Evolutionary conservation across 306 rosid genomes (phyloP).

Genomic region (Trichosanthes truncata): DNA sequence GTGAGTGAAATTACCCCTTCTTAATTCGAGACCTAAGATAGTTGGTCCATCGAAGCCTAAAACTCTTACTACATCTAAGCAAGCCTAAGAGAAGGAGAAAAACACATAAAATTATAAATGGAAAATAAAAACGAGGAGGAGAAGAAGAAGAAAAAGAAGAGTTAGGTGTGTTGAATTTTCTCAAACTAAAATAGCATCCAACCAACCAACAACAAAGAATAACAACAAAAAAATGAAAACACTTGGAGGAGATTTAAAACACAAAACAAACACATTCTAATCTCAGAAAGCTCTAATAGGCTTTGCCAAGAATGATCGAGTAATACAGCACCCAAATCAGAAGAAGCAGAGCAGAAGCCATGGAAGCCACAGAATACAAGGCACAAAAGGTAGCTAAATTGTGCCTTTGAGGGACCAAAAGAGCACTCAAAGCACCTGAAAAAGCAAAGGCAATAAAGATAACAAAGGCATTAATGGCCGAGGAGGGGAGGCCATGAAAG

Average conservation of each 20-base stretch:
- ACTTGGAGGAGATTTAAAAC: not conserved
- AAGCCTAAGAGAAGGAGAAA: conserved; percentile 34
- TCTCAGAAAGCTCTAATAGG: not conserved
- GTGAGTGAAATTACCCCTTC: conserved; percentile 81
- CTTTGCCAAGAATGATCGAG: not conserved
- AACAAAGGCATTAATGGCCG: conserved; percentile 29
- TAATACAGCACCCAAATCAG: conserved; percentile 15
- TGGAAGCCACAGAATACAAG: conserved; percentile 17
- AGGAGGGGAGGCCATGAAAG: not conserved
- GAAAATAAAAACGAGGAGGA: too few relatives aligned
- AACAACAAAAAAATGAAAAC: too few relatives aligned
- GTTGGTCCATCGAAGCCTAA: conserved; percentile 92
- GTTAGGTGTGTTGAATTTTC: not conserved
- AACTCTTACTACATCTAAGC: conserved; percentile 82
- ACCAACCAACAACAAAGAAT: too few relatives aligned
- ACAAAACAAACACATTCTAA: not conserved
- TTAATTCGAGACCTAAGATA: conserved; percentile 86
- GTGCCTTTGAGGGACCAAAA: not conserved
- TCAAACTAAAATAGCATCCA: too few relatives aligned
- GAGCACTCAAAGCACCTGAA: conserved; percentile 22
- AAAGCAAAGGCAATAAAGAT: conserved; percentile 20
- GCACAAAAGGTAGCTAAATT: conserved; percentile 14
- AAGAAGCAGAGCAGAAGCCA: conserved; percentile 24
- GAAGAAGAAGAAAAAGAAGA: not conserved
- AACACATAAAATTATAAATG: not conserved